phyloP scores from a whole-genome alignment of 1,284 basidiomycete genomes.

The Boletus subluridellus region DNA sequence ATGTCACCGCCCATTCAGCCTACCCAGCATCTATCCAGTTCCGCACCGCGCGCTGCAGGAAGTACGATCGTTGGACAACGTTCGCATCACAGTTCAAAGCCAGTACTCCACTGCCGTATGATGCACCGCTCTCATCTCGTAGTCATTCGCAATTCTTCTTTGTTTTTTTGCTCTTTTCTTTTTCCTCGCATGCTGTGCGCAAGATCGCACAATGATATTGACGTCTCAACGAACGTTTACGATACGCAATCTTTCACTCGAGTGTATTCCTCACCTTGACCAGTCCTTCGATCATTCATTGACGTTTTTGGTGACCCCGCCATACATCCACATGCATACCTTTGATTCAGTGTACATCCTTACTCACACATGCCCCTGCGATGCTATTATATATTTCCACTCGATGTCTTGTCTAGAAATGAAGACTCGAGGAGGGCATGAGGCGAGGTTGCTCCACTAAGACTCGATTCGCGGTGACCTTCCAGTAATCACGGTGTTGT shows the following conservation, averaged over 20 bases:
- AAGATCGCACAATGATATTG: conserved; percentile 12
- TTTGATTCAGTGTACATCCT: conserved; percentile 6
- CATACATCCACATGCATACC: not conserved
- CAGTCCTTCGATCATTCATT: conserved; percentile 1
- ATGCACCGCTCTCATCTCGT: not conserved
- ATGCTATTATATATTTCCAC: not conserved
- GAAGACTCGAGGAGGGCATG: not conserved
- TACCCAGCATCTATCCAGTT: conserved; percentile 11
- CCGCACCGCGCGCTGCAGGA: not conserved
- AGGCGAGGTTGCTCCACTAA: not conserved
- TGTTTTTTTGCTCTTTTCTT: not conserved
- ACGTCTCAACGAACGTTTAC: conserved; percentile 17
- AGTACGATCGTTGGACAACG: conserved; percentile 4
- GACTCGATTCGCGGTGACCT: not conserved
- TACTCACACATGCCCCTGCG: not conserved
- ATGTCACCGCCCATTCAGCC: conserved; percentile 20
- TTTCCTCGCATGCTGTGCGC: conserved; percentile 8
- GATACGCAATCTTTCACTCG: not conserved
- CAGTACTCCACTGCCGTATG: conserved; percentile 4
- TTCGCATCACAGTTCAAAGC: conserved; percentile 21
- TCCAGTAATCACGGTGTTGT: not conserved
- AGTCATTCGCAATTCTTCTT: not conserved
- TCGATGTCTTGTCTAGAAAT: not conserved
- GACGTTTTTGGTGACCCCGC: conserved; percentile 3
- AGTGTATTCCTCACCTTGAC: conserved; percentile 3